Base-by-base conservation (phyloP, 352 stramenopile species). In the Salisapilia sapeloensis region DNA sequence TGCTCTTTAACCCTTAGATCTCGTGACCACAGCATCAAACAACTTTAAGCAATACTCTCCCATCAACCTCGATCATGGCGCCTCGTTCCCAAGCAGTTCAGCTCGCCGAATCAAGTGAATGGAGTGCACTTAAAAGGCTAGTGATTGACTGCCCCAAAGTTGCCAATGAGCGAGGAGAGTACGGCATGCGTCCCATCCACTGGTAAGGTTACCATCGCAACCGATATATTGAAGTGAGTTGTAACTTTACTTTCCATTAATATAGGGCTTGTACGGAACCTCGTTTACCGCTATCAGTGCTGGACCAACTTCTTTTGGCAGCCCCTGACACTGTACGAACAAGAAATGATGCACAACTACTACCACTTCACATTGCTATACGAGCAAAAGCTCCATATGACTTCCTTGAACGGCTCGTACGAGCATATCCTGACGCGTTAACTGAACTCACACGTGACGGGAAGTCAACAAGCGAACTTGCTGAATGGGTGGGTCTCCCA, bases 281-380 rank as follows among this genome's bases (percentile, higher is more conserved):
- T 25, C 53, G 56, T 7, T 65, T 78, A 24, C 70, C 72, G 4
- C 34, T 82, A 8, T 39, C 60, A n/a, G 50, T 89, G 11, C 50
- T 89, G 17, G 37, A 52, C 6, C 60, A 55, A 6, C 56, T 89
- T 13, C 48, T 89, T 10, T 41, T 53, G 27, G 69, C 66, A 4
- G 62, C 74, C 38, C 72, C 72, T 11, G 57, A 70, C 13, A 64
- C 64, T 13, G 63, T 66, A 10, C 42, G 43, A 28, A 45, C 49
- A 12, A 72, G 69, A 28, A 89, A 85, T 51, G 61, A 51, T 10
- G 72, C 66, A 18, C 36, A 67, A 17, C 43, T 83, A 29, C 41
- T 89, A 29, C 72, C 72, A 24, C 38, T 89, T 19, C 72, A 89
- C 38, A 89, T 89, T 29, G 72, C 72, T 11, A 85, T 89, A 31